Evolutionary conservation across 176 grass and related monocot species (phyloP).

Genomic region (Poa pratensis): DNA sequence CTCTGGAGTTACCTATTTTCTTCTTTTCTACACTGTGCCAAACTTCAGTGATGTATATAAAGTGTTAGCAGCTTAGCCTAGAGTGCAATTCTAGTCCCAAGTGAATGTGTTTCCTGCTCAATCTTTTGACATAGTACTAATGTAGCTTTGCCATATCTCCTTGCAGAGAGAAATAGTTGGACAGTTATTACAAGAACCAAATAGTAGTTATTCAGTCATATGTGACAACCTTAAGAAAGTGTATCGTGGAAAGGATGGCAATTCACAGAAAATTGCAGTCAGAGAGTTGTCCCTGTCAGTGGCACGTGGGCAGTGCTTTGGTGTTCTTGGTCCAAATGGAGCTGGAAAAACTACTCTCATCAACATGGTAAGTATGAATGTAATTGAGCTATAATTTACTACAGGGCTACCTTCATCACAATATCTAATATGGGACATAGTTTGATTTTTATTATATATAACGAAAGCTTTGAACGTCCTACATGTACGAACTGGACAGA

Average conservation of each 20-base stretch:
- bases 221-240: constrained; percentile 79
- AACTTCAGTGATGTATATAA: constrained; percentile 6
- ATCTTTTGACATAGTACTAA: not conserved
- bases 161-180: constrained; percentile 75
- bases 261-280: constrained; percentile 74
- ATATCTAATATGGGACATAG: not conserved
- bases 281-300: constrained; percentile 75
- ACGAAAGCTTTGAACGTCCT: not conserved
- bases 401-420: not conserved
- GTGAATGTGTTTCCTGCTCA: not conserved
- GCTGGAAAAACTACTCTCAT: constrained; percentile 95
- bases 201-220: constrained; percentile 59
- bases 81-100: constrained; percentile 10
- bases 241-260: constrained; percentile 75
- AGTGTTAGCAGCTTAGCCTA: not conserved
- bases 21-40: not conserved
- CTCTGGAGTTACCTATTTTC: not conserved
- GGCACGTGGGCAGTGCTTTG: constrained; percentile 77
- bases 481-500: not conserved
- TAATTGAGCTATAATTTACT: constrained; percentile 6
- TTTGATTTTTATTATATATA: constrained; percentile 14
- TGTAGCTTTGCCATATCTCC: constrained; percentile 6
- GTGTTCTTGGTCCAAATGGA: constrained; percentile 94
- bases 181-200: constrained; percentile 49
- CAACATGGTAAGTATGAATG: constrained; percentile 66